Percentiles rank a stretch among this genome's conserved stretches.
Conservation (phyloP, 2,329 filamentous ascomycete species). For the Aureobasidium sp. region DNA sequence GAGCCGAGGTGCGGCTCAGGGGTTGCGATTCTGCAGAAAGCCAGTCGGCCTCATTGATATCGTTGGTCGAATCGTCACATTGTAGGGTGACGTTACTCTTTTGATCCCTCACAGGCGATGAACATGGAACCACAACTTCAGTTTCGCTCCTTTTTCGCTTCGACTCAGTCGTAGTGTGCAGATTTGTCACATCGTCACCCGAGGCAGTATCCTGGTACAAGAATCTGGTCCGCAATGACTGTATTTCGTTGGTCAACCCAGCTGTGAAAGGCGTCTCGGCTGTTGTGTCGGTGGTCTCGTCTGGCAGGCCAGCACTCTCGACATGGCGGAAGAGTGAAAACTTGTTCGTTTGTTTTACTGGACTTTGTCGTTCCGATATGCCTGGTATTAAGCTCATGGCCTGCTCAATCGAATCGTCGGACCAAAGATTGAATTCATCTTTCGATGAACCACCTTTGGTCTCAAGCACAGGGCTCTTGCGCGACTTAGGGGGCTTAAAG, state of each 20-base stretch:
- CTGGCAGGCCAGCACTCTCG: conserved; percentile 12
- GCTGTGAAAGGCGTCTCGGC: conserved; percentile 12
- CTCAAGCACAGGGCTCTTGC: conserved; percentile 12
- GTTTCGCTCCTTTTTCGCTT: background rate
- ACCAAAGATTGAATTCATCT: conserved; percentile 37
- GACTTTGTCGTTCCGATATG: conserved; percentile 14
- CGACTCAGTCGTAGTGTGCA: background rate
- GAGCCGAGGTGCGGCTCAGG: conserved; percentile 15
- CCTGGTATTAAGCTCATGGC: conserved; percentile 31
- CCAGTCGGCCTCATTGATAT: conserved; percentile 19
- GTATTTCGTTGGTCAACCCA: conserved; percentile 18
- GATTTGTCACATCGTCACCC: background rate
- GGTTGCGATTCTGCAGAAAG: conserved; percentile 19
- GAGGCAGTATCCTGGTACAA: conserved; percentile 20
- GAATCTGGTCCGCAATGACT: conserved; percentile 18
- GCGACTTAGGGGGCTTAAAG: conserved; percentile 30
- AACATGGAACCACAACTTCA: background rate
- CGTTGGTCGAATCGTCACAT: conserved; percentile 10
- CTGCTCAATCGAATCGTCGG: conserved; percentile 39
- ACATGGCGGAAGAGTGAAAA: conserved; percentile 11
- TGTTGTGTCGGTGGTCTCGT: conserved; percentile 16
- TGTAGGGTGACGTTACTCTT: background rate
- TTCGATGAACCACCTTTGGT: conserved; percentile 3
- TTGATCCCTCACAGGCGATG: background rate
- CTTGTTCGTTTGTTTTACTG: conserved; percentile 11